Percentiles rank a stretch among this genome's conserved stretches.
phyloP scores from a whole-genome alignment of 202 grass and related monocot species.

The Setaria italica region DNA sequence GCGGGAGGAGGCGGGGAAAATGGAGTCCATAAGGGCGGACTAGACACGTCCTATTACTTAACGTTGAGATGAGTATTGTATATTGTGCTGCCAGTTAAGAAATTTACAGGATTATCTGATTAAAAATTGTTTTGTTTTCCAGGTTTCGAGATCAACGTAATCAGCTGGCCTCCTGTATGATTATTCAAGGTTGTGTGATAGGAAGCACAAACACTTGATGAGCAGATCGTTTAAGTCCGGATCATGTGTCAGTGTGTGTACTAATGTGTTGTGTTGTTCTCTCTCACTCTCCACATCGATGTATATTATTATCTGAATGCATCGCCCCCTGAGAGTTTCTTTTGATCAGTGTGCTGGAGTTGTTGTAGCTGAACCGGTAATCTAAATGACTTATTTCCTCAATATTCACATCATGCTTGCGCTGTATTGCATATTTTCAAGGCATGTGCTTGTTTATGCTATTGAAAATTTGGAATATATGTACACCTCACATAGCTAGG shows the following conservation, averaged over 20 bases:
- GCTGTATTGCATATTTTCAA: neutral
- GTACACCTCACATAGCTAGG: neutral
- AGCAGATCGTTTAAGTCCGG: slow-evolving; percentile 11
- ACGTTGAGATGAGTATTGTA: neutral
- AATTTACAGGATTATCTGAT: neutral
- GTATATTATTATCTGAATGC: slow-evolving; percentile 50
- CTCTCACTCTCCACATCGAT: slow-evolving; percentile 28
- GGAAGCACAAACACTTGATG: slow-evolving; percentile 32
- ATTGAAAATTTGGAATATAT: neutral
- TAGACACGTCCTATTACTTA: neutral
- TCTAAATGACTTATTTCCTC: slow-evolving; percentile 16
- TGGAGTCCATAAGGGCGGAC: too few species aligned
- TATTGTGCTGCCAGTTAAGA: neutral
- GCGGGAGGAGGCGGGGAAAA: too few species aligned
- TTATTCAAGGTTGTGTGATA: slow-evolving; percentile 29
- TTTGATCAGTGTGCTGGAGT: neutral
- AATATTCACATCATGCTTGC: neutral
- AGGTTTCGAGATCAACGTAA: slow-evolving; percentile 57
- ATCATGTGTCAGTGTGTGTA: slow-evolving; percentile 22
- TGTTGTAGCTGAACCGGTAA: slow-evolving; percentile 30
- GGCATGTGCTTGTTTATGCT: neutral
- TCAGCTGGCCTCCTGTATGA: neutral
- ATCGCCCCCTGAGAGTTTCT: slow-evolving; percentile 45
- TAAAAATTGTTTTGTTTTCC: neutral
- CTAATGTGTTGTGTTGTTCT: slow-evolving; percentile 22